phyloP scores from a whole-genome alignment of 495 filamentous ascomycete genomes.

The Xanthoparmelia taractica region DNA sequence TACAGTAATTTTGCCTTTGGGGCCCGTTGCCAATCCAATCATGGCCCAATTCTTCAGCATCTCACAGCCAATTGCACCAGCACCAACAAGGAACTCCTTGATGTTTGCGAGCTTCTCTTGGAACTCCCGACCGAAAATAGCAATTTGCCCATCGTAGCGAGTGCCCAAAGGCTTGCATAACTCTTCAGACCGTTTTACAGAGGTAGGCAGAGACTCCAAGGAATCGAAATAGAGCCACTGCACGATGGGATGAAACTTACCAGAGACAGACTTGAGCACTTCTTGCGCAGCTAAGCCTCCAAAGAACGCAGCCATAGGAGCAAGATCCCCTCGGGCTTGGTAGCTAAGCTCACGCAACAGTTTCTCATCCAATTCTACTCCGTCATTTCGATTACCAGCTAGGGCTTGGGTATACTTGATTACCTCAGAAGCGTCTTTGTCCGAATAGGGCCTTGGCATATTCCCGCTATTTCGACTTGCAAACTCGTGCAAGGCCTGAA shows the following conservation, averaged over 20 bases:
- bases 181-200: constrained; percentile 68
- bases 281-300: constrained; percentile 94
- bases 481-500: constrained; percentile 88
- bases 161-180: constrained; percentile 72
- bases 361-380: constrained; percentile 85
- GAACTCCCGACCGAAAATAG: constrained; percentile 87
- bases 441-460: constrained; percentile 74
- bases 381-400: constrained; percentile 54
- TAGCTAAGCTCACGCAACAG: constrained; percentile 88
- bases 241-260: constrained; percentile 88
- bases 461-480: constrained; percentile 55
- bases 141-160: constrained; percentile 95
- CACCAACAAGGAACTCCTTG: constrained; percentile 89
- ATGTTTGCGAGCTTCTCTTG: constrained; percentile 87
- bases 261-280: constrained; percentile 92
- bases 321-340: constrained; percentile 89
- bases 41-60: constrained; percentile 99
- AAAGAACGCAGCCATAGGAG: constrained; percentile 88
- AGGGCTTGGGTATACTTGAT: constrained; percentile 63
- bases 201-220: constrained; percentile 80
- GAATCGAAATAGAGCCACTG: constrained; percentile 98
- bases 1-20: constrained; percentile 78
- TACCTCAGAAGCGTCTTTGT: constrained; percentile 73
- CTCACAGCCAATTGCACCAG: constrained; percentile 96
- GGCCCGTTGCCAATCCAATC: constrained; percentile 88